Evolutionary conservation across 192 early-diverging fungal species (phyloP).

Genomic region (Podila epigama): DNA sequence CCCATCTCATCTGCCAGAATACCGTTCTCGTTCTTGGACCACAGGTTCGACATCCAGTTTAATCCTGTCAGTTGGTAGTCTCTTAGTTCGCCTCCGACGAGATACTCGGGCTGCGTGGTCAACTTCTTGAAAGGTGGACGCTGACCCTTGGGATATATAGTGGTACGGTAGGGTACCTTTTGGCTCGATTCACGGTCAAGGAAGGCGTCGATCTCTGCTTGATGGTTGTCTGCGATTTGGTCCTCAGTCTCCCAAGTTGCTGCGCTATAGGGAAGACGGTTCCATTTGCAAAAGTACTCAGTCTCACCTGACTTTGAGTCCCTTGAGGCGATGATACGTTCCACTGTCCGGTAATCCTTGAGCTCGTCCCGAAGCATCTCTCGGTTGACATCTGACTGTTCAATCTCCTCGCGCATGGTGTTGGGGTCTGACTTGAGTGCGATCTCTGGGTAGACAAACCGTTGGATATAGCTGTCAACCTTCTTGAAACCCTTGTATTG

Average conservation of each 20-base stretch:
- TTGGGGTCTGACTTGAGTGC: constrained; percentile 46
- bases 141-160: constrained; percentile 54
- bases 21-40: constrained; percentile 95
- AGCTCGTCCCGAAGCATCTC: constrained; percentile 83
- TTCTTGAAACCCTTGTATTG: constrained; percentile 88
- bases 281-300: constrained; percentile 96
- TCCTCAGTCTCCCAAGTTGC: constrained; percentile 91
- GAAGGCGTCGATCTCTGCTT: constrained; percentile 87
- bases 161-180: constrained; percentile 75
- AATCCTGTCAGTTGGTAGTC: constrained; percentile 96
- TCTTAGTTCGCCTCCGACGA: constrained; percentile 86
- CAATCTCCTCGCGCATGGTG: constrained; percentile 86
- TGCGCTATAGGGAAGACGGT: constrained; percentile 84
- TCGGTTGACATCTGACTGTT: constrained; percentile 83
- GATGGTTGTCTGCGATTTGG: constrained; percentile 70
- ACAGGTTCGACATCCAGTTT: constrained; percentile 97
- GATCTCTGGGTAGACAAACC: constrained; percentile 69
- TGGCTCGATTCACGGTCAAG: constrained; percentile 79
- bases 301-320: constrained; percentile 55
- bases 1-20: constrained; percentile 98
- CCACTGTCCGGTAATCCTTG: constrained; percentile 86
- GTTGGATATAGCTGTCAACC: constrained; percentile 84
- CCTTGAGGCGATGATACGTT: constrained; percentile 85
- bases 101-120: constrained; percentile 80
- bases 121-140: constrained; percentile 84